Conservation (phyloP, 371 early-diverging fungal species). For the Coemansia sp. region DNA sequence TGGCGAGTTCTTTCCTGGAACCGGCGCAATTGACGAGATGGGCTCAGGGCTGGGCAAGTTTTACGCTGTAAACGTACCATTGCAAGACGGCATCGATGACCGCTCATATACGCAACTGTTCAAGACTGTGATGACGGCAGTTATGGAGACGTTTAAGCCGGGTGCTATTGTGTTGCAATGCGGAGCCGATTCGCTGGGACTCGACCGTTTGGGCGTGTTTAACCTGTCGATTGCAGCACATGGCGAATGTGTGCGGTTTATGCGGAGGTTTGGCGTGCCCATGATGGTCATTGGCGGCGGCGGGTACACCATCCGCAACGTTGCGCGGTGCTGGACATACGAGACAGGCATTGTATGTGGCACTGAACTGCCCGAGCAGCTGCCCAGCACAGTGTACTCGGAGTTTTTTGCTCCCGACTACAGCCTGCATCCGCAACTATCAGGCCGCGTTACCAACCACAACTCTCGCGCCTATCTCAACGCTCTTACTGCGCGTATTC, state of each 20-base stretch:
- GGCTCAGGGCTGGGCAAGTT: conserved; percentile 85
- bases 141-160: conserved; percentile 94
- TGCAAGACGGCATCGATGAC: conserved; percentile 98
- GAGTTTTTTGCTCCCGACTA: conserved; percentile 95
- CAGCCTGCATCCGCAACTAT: conserved; percentile 84
- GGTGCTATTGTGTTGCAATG: conserved; percentile 98
- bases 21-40: conserved; percentile 86
- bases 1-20: conserved; percentile 99
- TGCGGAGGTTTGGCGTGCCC: conserved; percentile 91
- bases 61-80: conserved; percentile 96
- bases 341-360: conserved; percentile 94
- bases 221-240: conserved; percentile 90
- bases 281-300: conserved; percentile 97
- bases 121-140: conserved; percentile 81
- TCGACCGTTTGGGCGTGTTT: conserved; percentile 98
- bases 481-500: conserved; percentile 53
- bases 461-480: conserved; percentile 90
- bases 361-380: conserved; percentile 66
- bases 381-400: conserved; percentile 94
- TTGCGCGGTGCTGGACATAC: conserved; percentile 96
- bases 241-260: conserved; percentile 89
- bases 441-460: conserved; percentile 94
- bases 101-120: conserved; percentile 87
- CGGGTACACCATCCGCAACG: conserved; percentile 99
- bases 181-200: conserved; percentile 98